Conservation (phyloP, 2,329 filamentous ascomycete species). For the Xylaria polymorpha region DNA sequence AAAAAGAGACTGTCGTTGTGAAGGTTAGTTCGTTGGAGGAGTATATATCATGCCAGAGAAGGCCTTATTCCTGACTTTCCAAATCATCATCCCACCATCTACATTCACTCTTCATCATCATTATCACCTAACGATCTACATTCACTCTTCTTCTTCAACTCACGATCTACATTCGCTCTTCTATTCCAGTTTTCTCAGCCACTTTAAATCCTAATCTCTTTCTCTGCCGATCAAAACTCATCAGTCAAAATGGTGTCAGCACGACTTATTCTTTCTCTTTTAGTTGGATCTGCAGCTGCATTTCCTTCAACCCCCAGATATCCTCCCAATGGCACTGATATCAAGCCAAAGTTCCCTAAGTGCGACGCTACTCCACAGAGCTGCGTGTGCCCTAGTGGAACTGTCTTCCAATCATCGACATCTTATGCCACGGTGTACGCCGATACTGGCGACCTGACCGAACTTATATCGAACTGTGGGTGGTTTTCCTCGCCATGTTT, state of each 20-base stretch:
- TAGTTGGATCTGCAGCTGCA: constrained; percentile 6
- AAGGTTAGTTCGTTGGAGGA: neutral
- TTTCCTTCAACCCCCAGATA: neutral
- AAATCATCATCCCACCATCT: neutral
- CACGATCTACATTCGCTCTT: constrained; percentile 7
- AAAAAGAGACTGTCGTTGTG: too few relatives aligned
- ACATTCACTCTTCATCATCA: too few relatives aligned
- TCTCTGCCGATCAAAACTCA: neutral
- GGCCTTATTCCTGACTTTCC: neutral
- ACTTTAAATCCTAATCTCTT: neutral
- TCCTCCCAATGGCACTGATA: too few relatives aligned
- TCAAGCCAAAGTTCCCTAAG: neutral
- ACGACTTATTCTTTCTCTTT: constrained; percentile 5
- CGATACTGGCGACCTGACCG: constrained; percentile 16
- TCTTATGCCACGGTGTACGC: constrained; percentile 13
- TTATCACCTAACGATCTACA: too few relatives aligned
- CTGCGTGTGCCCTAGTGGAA: constrained; percentile 11
- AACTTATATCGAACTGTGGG: constrained; percentile 17
- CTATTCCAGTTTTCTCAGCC: neutral
- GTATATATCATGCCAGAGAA: constrained; percentile 7
- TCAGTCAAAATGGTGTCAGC: constrained; percentile 14
- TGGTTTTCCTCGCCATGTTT: neutral
- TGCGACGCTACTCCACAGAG: constrained; percentile 1
- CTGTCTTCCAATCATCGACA: constrained; percentile 10
- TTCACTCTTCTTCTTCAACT: too few relatives aligned